Base-by-base conservation (phyloP, 805 yeast genomes). In the Yamadazyma takamatsuzukensis region DNA sequence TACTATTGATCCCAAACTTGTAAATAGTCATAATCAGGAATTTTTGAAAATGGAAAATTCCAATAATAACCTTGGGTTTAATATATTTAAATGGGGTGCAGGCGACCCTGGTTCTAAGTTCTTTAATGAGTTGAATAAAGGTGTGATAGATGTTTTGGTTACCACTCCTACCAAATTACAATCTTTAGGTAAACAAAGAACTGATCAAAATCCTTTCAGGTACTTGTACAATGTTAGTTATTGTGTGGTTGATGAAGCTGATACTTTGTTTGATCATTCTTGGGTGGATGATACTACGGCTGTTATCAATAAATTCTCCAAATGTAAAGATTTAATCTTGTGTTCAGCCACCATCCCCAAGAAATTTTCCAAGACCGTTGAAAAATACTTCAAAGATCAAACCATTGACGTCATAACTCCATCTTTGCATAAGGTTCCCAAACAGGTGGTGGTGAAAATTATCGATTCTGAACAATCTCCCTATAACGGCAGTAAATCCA, bases 281-380 rank as follows among this genome's bases (percentile, higher is more conserved):
- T 89, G 88, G 72, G 56, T 79, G 8, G 70, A 70, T 16, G 79
- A 76, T 30, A 84, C 96, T 2, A 70, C 76, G 40, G 55, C 64
- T 2, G 72, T 76, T 1, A 59, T 87, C 10, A 64, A 56, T 30
- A 68, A 78, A 61, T 65, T 74, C 13, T 48, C 59, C 4, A 72
- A 74, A 38, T 59, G 83, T 25, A 68, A 65, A 29, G 83, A 85
- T 40, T 55, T 87, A 15, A 70, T 89, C 0, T 75, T 90, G 44
- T 85, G 90, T 38, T 81, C 95, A 1, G 97, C 97, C 0, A 90
- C 98, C 0, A 80, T 93, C 21, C 95, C 97, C 1, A 72, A 74
- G 18, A 79, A 76, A 37, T 86, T 88, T 51, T 80, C 80, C 36
- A 72, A 72, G 34, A 72, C 82, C 1, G 59, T 89, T 34, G 55